phyloP scores from a whole-genome alignment of 148 eudicot genomes.

The Rhododendron molle region DNA sequence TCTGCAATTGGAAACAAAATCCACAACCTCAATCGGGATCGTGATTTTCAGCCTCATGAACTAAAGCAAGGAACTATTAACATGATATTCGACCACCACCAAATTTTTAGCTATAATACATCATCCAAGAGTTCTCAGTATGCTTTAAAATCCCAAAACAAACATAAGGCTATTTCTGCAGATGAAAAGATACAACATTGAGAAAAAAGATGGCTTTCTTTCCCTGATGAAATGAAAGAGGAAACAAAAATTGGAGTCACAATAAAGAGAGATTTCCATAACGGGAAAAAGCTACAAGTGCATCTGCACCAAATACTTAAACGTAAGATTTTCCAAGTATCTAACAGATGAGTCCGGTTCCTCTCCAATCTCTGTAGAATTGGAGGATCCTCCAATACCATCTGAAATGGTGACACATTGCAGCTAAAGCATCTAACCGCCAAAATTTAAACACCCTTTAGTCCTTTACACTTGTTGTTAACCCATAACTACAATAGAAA shows the following conservation, averaged over 20 bases:
- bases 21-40: background rate
- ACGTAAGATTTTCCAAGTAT: too few relatives aligned
- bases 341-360: background rate
- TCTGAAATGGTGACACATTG: background rate
- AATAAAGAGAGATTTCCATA: background rate
- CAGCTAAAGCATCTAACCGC: background rate
- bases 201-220: background rate
- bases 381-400: background rate
- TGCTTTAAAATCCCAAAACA: background rate
- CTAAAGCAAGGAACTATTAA: background rate
- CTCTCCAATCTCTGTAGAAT: background rate
- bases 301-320: background rate
- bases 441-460: background rate
- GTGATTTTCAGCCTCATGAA: background rate
- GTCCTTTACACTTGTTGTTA: background rate
- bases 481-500: background rate
- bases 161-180: background rate
- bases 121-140: background rate
- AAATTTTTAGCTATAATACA: background rate
- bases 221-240: background rate
- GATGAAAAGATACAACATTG: background rate
- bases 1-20: slow-evolving; percentile 41
- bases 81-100: background rate
- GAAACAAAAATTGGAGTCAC: background rate
- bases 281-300: background rate